phyloP scores from a whole-genome alignment of 2,329 filamentous ascomycete species.

The Penicillium frequentans region DNA sequence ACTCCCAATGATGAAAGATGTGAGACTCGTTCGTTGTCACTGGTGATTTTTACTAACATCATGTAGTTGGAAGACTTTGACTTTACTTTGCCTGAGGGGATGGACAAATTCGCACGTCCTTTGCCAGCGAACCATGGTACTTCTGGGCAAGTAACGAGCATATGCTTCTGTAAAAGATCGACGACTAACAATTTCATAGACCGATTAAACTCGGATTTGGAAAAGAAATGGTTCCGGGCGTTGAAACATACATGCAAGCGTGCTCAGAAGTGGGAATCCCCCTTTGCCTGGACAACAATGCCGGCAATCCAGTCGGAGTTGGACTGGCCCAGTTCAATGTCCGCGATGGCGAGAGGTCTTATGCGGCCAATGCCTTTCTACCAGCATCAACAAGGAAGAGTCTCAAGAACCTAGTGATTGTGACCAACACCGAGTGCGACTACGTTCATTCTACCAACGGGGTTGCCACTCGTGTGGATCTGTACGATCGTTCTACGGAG shows the following conservation, averaged over 20 bases:
- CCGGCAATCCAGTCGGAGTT: constrained; percentile 5
- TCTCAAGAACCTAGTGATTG: neutral
- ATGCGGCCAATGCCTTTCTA: constrained; percentile 3
- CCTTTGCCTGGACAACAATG: constrained; percentile 1
- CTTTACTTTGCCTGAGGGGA: neutral
- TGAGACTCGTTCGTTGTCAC: neutral
- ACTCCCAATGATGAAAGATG: neutral
- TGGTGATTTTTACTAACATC: neutral
- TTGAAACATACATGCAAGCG: constrained; percentile 1
- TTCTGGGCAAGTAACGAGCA: neutral
- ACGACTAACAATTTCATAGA: neutral
- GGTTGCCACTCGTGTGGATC: neutral
- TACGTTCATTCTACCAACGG: neutral
- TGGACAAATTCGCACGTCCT: neutral
- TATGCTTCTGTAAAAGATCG: neutral
- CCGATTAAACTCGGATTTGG: neutral
- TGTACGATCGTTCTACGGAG: neutral
- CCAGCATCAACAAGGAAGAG: neutral
- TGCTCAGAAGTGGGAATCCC: neutral
- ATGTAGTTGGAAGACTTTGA: neutral
- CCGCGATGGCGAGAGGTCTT: constrained; percentile 3
- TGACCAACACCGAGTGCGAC: neutral
- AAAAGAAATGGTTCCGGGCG: constrained; percentile 3
- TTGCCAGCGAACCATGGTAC: neutral
- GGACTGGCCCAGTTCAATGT: constrained; percentile 9